phyloP scores from a whole-genome alignment of 1,139 yeast species.

The Kurtzmaniella quercitrusa region DNA sequence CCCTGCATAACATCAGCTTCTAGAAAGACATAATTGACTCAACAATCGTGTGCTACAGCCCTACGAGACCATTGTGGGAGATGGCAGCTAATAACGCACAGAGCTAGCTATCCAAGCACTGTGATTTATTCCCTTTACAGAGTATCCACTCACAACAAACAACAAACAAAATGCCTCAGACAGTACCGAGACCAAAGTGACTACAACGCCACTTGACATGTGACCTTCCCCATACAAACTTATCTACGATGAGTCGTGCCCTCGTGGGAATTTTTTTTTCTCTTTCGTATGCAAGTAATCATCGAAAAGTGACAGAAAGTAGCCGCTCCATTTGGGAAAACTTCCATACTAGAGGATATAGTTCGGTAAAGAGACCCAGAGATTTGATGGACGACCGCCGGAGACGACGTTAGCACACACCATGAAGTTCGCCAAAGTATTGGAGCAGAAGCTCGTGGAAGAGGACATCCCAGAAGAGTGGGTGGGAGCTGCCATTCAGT shows the following conservation, averaged over 20 bases:
- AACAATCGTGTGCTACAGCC: no score
- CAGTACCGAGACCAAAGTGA: background rate
- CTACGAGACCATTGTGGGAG: no score
- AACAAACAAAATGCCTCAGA: no score
- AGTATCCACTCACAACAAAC: no score
- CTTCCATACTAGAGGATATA: background rate
- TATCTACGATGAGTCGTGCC: background rate
- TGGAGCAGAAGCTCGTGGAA: conserved; percentile 57
- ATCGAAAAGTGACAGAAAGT: background rate
- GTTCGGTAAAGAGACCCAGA: background rate
- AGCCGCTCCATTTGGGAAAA: background rate
- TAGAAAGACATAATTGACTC: no score
- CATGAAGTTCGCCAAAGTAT: conserved; percentile 74
- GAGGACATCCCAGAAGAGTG: conserved; percentile 66
- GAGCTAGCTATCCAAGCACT: background rate
- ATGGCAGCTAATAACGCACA: background rate
- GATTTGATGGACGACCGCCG: background rate
- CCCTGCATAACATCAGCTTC: no score
- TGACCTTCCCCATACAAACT: no score
- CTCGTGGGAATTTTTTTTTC: background rate
- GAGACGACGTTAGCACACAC: no score
- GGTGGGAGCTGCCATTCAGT: conserved; percentile 67
- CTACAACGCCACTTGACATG: no score
- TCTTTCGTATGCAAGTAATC: background rate
- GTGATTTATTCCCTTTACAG: no score